Evolutionary conservation across 192 early-diverging fungal species (phyloP), one percentile per base, ranked within the genome.

Genomic region (Backusella morwellensis): DNA sequence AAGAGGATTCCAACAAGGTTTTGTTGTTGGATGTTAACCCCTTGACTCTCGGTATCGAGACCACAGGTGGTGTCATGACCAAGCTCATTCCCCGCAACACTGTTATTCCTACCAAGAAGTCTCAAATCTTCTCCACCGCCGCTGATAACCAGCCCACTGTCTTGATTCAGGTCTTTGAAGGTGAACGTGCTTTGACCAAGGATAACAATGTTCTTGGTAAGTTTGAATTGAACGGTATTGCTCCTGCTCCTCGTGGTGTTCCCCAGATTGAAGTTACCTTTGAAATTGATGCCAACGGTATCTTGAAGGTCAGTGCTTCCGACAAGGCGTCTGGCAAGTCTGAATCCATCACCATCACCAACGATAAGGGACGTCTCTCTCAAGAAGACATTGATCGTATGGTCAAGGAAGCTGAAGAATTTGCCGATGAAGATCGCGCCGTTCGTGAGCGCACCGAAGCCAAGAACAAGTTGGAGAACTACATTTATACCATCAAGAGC

Each of bases 241-340:
- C 97, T 35, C 94, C 97, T 76, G 90, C 96, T 36, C 96, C 96
- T 68, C 95, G 96, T 80, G 97, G 97, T 78, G 93, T 95, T 56
- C 97, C 97, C 68, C 97, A 99, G 88, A 95, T 99, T 68, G 97
- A 99, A 83, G 97, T 98, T 40, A 95, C 95, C 59, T 98, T 98
- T 79, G 96, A 97, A 82, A 91, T 98, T 77, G 94, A 98, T 83
- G 94, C 91, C 72, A 94, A 97, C 91, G 96, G 96, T 85, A 93
- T 99, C 75, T 89, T 99, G 63, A 92, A 92, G 85, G 97, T 99
- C 56, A 89, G 94, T 72, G 97, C 97, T 69, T 84, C 89, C 26
- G 97, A 99, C 87, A 98, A 98, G 92, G 96, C 92, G 78, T 97
- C 96, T 63, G 97, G 97, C 78, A 97, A 97, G 90, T 91, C 92